Base-by-base conservation (phyloP, 1,284 basidiomycete genomes). In the Anthracocystis setariae region DNA sequence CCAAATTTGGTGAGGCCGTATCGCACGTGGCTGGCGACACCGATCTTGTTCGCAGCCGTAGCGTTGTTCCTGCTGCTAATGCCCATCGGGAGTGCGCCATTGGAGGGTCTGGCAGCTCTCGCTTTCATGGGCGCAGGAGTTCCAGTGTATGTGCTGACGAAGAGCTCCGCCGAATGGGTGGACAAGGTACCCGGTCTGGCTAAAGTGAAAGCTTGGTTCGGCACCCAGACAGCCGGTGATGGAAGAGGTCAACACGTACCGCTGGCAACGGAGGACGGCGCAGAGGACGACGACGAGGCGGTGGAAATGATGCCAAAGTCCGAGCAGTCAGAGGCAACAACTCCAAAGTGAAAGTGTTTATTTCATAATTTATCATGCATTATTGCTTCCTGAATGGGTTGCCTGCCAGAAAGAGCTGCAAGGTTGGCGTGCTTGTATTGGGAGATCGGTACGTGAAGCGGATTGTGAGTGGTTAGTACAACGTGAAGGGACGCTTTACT, bases 11-110 rank as follows among this genome's bases (percentile, higher is more conserved):
- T 93, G 76, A 87, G 92, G n/a, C 81, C 81, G 9, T 82, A 81
- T 37, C 69, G 53, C 78, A 92, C 93, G 1, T 97, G 90, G 89
- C 89, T 98, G 32, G 87, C 88, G 18, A 98, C 94, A 0, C 95
- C 95, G 0, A 86, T 98, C 27, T 88, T 88, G 5, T 98, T 98
- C 84, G 95, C 94, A 73, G 89, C 88, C 8, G 92, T 93, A 78
- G 92, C 94, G 2, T 85, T 96, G 62, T 98, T 98, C 84, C 86
- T 98, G 49, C 85, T 99, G 5, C 90, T 91, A 76, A 97, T 98
- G 92, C 94, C 94, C 3, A 87, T 96, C 51, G 91, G 96, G 61
- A 93, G 93, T 2, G 94, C 94, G 15, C 96, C 95, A 1, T 84
- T 91, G 23, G 91, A 97, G 83, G 76, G 73, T 2, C 27, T 80